phyloP scores from a whole-genome alignment of 2,329 filamentous ascomycete species.

The Dothideomycetes sp. region DNA sequence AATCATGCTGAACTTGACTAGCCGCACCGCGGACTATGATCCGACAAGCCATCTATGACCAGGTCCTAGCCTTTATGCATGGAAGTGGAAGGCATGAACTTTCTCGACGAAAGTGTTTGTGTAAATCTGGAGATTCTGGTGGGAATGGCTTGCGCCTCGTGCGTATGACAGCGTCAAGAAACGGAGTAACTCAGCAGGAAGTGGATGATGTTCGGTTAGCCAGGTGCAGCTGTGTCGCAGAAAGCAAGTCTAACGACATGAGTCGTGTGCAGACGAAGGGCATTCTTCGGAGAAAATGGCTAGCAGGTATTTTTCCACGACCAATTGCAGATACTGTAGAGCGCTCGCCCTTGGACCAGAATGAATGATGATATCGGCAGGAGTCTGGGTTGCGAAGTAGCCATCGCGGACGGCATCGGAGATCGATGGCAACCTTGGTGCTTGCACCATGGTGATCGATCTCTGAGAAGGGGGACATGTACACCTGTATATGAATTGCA shows the following conservation, averaged over 20 bases:
- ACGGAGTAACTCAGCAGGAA: background rate
- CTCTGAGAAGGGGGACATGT: too few species aligned
- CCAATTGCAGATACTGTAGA: too few species aligned
- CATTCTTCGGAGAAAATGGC: slow-evolving; percentile 2
- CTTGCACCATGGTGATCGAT: too few species aligned
- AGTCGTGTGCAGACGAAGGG: background rate
- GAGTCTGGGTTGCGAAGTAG: too few species aligned
- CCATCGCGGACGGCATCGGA: too few species aligned
- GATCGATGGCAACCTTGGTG: too few species aligned
- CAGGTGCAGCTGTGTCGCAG: background rate
- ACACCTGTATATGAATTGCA: too few species aligned
- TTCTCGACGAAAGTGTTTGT: background rate
- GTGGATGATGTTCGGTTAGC: slow-evolving; percentile 1
- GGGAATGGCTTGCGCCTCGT: slow-evolving; percentile 5
- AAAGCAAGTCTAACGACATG: slow-evolving; percentile 1
- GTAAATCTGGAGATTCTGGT: background rate
- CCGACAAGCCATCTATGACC: too few species aligned
- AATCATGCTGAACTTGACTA: slow-evolving; percentile 2
- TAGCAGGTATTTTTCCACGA: too few species aligned
- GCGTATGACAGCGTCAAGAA: background rate
- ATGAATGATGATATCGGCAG: too few species aligned
- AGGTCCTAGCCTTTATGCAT: too few species aligned
- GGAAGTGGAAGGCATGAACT: background rate
- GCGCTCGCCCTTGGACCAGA: too few species aligned
- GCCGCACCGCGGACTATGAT: slow-evolving; percentile 8